Percentiles rank a stretch among this genome's conserved stretches.
Evolutionary conservation across 2,329 filamentous ascomycete species (phyloP).

Genomic region (Hypoxylon sp.): DNA sequence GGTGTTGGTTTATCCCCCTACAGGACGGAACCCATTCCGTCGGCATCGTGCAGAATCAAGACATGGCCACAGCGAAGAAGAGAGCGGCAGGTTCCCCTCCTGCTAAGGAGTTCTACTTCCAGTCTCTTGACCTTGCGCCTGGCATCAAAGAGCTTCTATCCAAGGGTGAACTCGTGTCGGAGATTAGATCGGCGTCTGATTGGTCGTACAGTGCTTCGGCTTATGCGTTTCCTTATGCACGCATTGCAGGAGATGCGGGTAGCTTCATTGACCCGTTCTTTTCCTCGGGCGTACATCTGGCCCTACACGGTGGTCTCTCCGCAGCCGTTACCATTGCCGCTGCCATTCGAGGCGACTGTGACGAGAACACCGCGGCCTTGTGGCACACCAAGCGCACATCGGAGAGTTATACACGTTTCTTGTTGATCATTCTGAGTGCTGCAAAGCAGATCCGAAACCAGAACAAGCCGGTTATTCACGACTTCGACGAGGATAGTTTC

Average conservation of each 20-base stretch:
- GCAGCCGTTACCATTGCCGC: slow-evolving; percentile 61
- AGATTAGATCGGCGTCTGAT: slow-evolving; percentile 60
- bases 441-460: slow-evolving; percentile 57
- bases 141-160: slow-evolving; percentile 51
- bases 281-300: slow-evolving; percentile 63
- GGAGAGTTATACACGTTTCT: slow-evolving; percentile 63
- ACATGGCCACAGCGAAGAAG: slow-evolving; percentile 55
- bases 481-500: slow-evolving; percentile 59
- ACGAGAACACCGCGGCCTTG: slow-evolving; percentile 54
- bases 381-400: slow-evolving; percentile 61
- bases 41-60: slow-evolving; percentile 59
- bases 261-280: slow-evolving; percentile 65
- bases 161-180: slow-evolving; percentile 52
- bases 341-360: slow-evolving; percentile 54
- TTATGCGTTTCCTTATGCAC: slow-evolving; percentile 58
- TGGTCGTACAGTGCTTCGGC: slow-evolving; percentile 61
- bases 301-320: slow-evolving; percentile 58
- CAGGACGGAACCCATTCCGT: slow-evolving; percentile 61
- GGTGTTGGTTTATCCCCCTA: slow-evolving; percentile 65
- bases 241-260: slow-evolving; percentile 62
- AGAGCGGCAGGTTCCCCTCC: slow-evolving; percentile 39
- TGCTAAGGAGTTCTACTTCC: slow-evolving; percentile 53
- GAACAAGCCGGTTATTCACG: slow-evolving; percentile 57
- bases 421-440: slow-evolving; percentile 55
- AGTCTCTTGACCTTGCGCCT: slow-evolving; percentile 54